Evolutionary conservation across 2,329 filamentous ascomycete genomes (phyloP).

Genomic region (Aureobasidium melanogenum): DNA sequence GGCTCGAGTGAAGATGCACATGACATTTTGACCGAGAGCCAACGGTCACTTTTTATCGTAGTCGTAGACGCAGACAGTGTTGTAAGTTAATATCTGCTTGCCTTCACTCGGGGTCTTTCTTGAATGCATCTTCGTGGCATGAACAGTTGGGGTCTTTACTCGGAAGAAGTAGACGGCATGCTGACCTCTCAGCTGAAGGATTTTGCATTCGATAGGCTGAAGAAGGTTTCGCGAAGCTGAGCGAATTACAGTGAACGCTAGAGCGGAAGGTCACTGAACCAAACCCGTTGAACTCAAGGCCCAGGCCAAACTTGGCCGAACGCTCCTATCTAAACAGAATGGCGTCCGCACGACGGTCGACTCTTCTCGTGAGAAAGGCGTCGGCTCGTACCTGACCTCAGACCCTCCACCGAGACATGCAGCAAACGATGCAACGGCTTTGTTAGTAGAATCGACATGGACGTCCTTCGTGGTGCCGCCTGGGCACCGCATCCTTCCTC

Average conservation of each 20-base stretch:
- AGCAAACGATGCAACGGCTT: not conserved
- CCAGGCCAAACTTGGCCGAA: not conserved
- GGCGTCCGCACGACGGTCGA: not conserved
- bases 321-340: not conserved
- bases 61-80: too few relatives aligned
- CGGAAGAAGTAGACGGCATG: too few relatives aligned
- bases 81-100: too few relatives aligned
- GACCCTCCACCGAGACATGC: not conserved
- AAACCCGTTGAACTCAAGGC: not conserved
- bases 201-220: not conserved
- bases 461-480: slow-evolving; percentile 9
- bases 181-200: not conserved
- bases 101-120: too few relatives aligned
- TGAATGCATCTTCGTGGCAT: not conserved
- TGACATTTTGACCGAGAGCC: too few relatives aligned
- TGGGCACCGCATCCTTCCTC: slow-evolving; percentile 2
- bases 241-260: not conserved
- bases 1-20: too few relatives aligned
- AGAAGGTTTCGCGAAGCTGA: not conserved
- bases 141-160: too few relatives aligned
- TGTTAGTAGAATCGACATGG: slow-evolving; percentile 7
- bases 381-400: not conserved
- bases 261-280: not conserved
- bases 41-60: too few relatives aligned
- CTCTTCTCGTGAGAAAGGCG: not conserved